A percentile compares a stretch with the other conserved stretches of the same genome.
These are phyloP conservation scores for Histomonas meleagridis DNA, from an alignment of 208 protist species.

Conservation along the genomic window DNA sequence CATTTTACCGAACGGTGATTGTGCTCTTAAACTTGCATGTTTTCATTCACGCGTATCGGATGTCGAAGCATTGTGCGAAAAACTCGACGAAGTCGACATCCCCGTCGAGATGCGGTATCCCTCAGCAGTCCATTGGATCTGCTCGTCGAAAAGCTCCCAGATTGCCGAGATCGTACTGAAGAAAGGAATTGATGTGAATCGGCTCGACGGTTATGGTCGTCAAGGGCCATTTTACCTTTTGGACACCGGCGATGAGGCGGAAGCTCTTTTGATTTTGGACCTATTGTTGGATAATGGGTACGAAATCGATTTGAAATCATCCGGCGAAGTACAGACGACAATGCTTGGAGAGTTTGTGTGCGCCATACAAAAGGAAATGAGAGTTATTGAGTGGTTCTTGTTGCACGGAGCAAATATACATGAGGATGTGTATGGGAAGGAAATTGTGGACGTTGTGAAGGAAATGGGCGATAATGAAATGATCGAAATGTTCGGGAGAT, in stretches of 20 bases:
- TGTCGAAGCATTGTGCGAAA: background rate
- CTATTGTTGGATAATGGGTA: background rate
- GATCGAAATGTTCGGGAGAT: no score
- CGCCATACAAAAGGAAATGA: background rate
- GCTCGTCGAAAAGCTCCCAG: background rate
- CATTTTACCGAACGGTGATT: background rate
- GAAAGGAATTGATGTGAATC: background rate
- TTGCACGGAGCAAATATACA: background rate
- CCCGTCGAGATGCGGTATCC: background rate
- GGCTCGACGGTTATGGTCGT: background rate
- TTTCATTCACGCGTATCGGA: background rate
- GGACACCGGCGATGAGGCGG: background rate
- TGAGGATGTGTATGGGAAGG: no score
- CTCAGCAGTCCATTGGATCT: background rate
- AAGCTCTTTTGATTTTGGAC: background rate
- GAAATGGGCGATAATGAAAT: no score
- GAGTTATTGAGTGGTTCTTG: background rate
- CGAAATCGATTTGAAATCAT: background rate
- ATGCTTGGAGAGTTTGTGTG: background rate
- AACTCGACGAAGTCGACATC: background rate
- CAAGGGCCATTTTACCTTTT: background rate
- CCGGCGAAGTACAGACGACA: no score
- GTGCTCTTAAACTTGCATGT: background rate
- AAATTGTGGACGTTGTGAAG: no score
- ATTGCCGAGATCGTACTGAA: background rate